A percentile compares a stretch with the other conserved stretches of the same genome.
Evolutionary conservation across 768 basidiomycete species (phyloP).

Genomic region (Mrakia gelida): DNA sequence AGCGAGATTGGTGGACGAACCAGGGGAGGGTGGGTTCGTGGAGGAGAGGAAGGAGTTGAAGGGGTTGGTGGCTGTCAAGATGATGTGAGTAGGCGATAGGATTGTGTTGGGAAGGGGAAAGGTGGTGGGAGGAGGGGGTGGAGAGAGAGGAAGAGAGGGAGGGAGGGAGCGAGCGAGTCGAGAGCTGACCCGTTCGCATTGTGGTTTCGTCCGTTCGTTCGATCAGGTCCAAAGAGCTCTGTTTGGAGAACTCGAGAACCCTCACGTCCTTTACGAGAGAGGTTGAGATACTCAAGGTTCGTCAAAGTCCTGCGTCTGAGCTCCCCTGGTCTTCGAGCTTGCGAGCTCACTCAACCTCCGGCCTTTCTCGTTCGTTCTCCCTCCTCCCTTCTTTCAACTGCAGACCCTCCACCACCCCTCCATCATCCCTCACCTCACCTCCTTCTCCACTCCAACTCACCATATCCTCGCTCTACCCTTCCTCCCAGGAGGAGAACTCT

Average conservation of each 20-base stretch:
- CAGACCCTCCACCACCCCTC: conserved; percentile 77
- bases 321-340: no score
- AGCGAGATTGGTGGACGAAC: background rate
- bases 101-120: no score
- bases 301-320: no score
- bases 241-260: conserved; percentile 62
- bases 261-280: conserved; percentile 73
- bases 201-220: background rate
- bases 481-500: conserved; percentile 72
- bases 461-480: conserved; percentile 76
- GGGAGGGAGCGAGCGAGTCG: background rate
- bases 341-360: conserved; percentile 1
- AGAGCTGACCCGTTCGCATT: background rate
- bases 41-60: conserved; percentile 34
- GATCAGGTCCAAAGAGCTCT: conserved; percentile 44
- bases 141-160: background rate
- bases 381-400: background rate
- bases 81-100: conserved; percentile 42
- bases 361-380: background rate
- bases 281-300: conserved; percentile 74
- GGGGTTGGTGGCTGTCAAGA: conserved; percentile 57
- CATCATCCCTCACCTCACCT: conserved; percentile 66
- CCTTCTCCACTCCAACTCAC: conserved; percentile 65
- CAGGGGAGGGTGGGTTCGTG: conserved; percentile 21
- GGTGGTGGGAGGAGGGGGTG: no score